These are phyloP conservation scores for Fistulina hepatica DNA, from an alignment of 1,284 basidiomycete species.

Conservation along the genomic window DNA sequence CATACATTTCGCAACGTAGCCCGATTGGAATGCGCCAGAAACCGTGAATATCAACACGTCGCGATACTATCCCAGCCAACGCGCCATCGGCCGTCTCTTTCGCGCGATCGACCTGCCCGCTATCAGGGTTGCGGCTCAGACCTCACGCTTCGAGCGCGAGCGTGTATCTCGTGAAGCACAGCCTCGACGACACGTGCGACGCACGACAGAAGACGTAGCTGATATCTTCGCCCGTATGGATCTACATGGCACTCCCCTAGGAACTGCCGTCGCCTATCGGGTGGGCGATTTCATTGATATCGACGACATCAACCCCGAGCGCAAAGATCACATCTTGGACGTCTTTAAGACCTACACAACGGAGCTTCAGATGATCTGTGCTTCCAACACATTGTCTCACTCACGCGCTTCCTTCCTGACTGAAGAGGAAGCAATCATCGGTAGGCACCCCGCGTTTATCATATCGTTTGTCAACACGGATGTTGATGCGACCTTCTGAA, in stretches of 20 bases:
- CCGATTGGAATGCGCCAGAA: conserved; percentile 60
- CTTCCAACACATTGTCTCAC: conserved; percentile 35
- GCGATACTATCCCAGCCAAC: conserved; percentile 38
- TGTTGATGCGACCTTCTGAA: no score
- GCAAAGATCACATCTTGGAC: conserved; percentile 18
- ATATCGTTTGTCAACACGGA: no score
- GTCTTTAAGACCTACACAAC: conserved; percentile 36
- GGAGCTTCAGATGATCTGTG: conserved; percentile 39
- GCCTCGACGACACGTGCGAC: neutral
- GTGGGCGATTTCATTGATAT: conserved; percentile 23
- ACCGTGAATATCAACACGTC: conserved; percentile 27
- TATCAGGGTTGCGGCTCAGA: conserved; percentile 15
- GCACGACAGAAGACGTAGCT: conserved; percentile 12
- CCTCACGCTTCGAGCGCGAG: conserved; percentile 10
- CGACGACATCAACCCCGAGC: conserved; percentile 13
- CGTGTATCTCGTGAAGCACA: neutral
- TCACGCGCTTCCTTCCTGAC: conserved; percentile 33
- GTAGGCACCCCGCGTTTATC: no score
- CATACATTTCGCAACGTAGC: no score
- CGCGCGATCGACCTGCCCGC: conserved; percentile 44
- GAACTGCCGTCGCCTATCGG: conserved; percentile 18
- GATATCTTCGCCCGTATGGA: conserved; percentile 11
- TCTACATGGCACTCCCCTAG: conserved; percentile 14
- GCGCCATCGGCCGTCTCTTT: conserved; percentile 48
- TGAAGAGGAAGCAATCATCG: conserved; percentile 51